Evolutionary conservation across 2,329 filamentous ascomycete genomes (phyloP), one percentile per base, ranked within the genome.

Genomic region (Calonectria pseudoreteaudii): DNA sequence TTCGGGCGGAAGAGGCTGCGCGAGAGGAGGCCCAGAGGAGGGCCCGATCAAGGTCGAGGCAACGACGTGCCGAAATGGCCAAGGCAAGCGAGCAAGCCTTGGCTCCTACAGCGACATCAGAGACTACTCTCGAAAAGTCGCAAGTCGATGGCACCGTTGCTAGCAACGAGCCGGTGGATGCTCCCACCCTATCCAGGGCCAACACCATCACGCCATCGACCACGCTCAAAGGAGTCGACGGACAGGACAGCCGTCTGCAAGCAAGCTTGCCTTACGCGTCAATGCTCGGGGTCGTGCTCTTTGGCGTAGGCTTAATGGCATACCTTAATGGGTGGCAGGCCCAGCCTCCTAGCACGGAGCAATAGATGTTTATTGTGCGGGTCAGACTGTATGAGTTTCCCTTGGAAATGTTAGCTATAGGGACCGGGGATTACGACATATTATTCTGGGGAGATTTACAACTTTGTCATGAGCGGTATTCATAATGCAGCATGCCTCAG

Each of bases 221-320:
- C 41, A 78, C 82, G 16, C 79, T 87, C 31, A 81, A 86, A 78
- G 86, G 83, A 66, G 81, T 85, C 74, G 82, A 85, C 74, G 81
- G 82, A 74, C 87, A 82, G 71, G 87, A 89, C 60, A 85, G 85
- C 76, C 86, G 82, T 66, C 80, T 90, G 71, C 79, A 85, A 50
- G 82, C 92, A 58, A 89, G 90, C 70, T 87, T 94, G 72, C 94
- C 94, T 20, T 96, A 96, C 81, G 93, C 93, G 50, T 95, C 94
- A 2, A 95, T 96, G 90, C 85, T 97, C 58, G 93, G 94, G 14
- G 94, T 97, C 38, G 94, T 97, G 31, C 84, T 97, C 70, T 86
- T 97, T 74, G 94, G 94, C 38, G 93, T 97, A 86, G 94, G 94
- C 18, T 84, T 97, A 76, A 97, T 97, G 94, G 94, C 94, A 52